Base-by-base conservation (phyloP, 164 flowering plant genomes). In the Vitis riparia region DNA sequence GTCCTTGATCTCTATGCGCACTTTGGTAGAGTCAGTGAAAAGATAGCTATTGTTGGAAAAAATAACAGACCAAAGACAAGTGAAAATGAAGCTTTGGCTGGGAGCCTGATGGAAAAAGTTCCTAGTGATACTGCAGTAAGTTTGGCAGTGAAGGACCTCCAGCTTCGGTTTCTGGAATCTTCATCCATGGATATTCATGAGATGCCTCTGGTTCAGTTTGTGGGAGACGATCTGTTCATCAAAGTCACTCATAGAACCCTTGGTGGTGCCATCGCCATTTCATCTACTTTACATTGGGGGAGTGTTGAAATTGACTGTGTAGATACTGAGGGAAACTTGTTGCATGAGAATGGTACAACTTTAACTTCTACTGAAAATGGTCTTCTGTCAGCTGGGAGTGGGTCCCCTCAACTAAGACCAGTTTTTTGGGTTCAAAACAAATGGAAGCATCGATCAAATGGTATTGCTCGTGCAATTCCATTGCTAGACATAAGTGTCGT, bases 61-160 rank as follows among this genome's bases (percentile, higher is more conserved):
- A 78, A 53, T 72, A 87, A 71, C 51, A 75, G 75, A 64, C 52
- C 49, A 51, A 75, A 77, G 71, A 80, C 48, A 59, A 66, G 32
- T 66, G 60, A 59, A 68, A 69, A 58, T 55, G 81, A 76, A 48
- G 59, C 77, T 51, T 66, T 68, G n/a, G 70, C 76, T 64, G 88
- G 80, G 63, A 75, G 72, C 61, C 73, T 91, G 56, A 77, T 92
- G 75, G 97, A 89, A 58, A 90, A 85, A 72, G 94, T 78, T 81
- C 99, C 99, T 37, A 84, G 93, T 79, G 98, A 95, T 81, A 89
- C 99, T 75, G 98, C 95, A 52, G 90, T 87, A 44, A 88, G 85
- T 75, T 79, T 95, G 73, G 80, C 79, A 23, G 73, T 95, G 70
- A 78, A 80, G 51, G 85, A 83, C 64, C 87, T 95, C 50, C 96